phyloP scores from a whole-genome alignment of 495 filamentous ascomycete genomes.

The Clohesyomyces aquaticus region DNA sequence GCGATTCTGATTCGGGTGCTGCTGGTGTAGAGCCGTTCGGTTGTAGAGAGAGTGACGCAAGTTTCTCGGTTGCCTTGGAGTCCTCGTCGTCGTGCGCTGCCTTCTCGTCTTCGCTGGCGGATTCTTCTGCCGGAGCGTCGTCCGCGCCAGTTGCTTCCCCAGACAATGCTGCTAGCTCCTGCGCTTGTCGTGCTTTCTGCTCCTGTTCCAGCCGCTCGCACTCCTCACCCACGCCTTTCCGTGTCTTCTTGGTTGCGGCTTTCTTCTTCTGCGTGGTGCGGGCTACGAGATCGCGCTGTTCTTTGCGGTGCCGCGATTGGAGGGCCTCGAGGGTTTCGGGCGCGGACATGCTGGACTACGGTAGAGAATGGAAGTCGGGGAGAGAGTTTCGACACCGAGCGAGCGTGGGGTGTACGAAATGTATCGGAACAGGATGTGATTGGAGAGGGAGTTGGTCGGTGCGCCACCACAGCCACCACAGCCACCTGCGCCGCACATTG shows the following conservation, averaged over 20 bases:
- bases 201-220: slow-evolving; percentile 47
- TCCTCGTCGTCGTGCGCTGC: too few species aligned
- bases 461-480: too few species aligned
- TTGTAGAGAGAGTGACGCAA: slow-evolving; percentile 19
- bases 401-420: too few species aligned
- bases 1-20: slow-evolving; percentile 31
- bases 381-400: too few species aligned
- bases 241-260: slow-evolving; percentile 91
- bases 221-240: slow-evolving; percentile 78
- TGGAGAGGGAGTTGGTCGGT: too few species aligned
- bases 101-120: too few species aligned
- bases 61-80: slow-evolving; percentile 20
- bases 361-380: too few species aligned
- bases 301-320: slow-evolving; percentile 80
- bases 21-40: slow-evolving; percentile 39
- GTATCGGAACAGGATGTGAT: too few species aligned
- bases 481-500: too few species aligned
- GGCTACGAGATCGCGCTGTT: slow-evolving; percentile 80
- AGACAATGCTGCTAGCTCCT: slow-evolving; percentile 60
- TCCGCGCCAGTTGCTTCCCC: not conserved
- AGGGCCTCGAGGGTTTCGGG: slow-evolving; percentile 47
- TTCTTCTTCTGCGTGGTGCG: slow-evolving; percentile 94
- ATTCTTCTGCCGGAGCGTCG: slow-evolving; percentile 22
- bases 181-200: slow-evolving; percentile 49
- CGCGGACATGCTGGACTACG: too few species aligned